Evolutionary conservation across 768 basidiomycete genomes (phyloP).

Genomic region (Trichaptum fuscoviolaceum): DNA sequence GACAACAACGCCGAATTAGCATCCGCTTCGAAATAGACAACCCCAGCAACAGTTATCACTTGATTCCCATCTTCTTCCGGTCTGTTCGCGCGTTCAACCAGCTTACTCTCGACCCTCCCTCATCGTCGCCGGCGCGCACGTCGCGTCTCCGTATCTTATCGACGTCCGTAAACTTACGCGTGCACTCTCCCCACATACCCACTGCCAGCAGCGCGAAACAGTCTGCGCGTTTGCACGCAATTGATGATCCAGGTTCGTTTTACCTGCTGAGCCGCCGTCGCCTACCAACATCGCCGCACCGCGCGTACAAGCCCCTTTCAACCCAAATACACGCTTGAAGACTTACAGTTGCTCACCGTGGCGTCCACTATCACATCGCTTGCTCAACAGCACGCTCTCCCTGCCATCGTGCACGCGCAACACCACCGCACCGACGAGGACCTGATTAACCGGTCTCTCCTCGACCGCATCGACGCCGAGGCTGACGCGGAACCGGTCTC

Average conservation of each 20-base stretch:
- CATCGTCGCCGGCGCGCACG: slow-evolving; percentile 8
- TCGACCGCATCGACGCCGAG: slow-evolving; percentile 79
- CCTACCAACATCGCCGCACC: slow-evolving; percentile 7
- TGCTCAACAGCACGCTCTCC: slow-evolving; percentile 16
- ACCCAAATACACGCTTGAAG: slow-evolving; percentile 10
- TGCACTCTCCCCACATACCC: neutral
- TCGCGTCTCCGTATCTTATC: neutral
- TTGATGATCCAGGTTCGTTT: slow-evolving; percentile 2
- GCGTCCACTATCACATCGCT: slow-evolving; percentile 12
- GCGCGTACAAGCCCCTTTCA: slow-evolving; percentile 10
- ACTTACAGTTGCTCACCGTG: slow-evolving; percentile 17
- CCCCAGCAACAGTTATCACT: neutral
- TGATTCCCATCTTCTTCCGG: slow-evolving; percentile 6
- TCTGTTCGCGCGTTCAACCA: slow-evolving; percentile 4
- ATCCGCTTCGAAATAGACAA: neutral
- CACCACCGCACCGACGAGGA: slow-evolving; percentile 54
- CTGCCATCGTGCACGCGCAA: slow-evolving; percentile 18
- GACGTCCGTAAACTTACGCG: neutral
- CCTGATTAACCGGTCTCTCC: slow-evolving; percentile 78
- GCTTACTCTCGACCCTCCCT: slow-evolving; percentile 4
- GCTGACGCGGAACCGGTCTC: slow-evolving; percentile 71
- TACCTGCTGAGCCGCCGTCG: slow-evolving; percentile 3
- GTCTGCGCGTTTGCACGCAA: slow-evolving; percentile 1
- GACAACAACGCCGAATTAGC: slow-evolving; percentile 1
- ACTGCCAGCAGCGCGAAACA: neutral